Evolutionary conservation across 345 rosid genomes (phyloP).

Genomic region (Ceriops zippeliana): DNA sequence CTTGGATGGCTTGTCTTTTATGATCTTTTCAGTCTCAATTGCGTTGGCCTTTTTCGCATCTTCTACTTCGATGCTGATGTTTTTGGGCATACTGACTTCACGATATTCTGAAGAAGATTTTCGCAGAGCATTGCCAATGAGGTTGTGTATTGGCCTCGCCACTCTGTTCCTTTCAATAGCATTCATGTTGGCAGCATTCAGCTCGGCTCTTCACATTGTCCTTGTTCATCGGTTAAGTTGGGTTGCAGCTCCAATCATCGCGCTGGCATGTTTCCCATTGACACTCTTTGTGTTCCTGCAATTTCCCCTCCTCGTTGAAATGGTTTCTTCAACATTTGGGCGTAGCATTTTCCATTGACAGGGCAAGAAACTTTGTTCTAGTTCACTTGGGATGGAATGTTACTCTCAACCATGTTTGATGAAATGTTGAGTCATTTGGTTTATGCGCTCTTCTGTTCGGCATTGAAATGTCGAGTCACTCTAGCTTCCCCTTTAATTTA

Average conservation of each 20-base stretch:
- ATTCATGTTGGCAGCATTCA: neutral
- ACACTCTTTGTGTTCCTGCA: too few species aligned
- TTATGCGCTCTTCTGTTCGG: too few species aligned
- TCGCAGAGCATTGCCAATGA: neutral
- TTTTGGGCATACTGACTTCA: constrained; percentile 6
- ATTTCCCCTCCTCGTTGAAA: too few species aligned
- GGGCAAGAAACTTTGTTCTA: neutral
- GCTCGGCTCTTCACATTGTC: neutral
- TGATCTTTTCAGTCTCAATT: neutral
- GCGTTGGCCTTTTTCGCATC: neutral
- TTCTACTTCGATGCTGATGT: constrained; percentile 1
- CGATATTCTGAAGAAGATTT: neutral
- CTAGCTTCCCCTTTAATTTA: too few species aligned
- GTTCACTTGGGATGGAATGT: neutral
- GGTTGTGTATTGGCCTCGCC: neutral
- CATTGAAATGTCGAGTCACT: too few species aligned
- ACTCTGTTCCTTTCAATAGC: constrained; percentile 6
- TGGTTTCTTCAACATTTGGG: too few species aligned
- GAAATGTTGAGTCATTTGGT: too few species aligned
- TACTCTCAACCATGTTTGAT: too few species aligned
- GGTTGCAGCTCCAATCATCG: too few species aligned
- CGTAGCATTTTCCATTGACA: too few species aligned
- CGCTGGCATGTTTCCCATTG: too few species aligned
- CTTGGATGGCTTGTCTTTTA: neutral
- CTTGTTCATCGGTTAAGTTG: too few species aligned